phyloP scores from a whole-genome alignment of 2,329 filamentous ascomycete species.

The Fusarium multiceps region DNA sequence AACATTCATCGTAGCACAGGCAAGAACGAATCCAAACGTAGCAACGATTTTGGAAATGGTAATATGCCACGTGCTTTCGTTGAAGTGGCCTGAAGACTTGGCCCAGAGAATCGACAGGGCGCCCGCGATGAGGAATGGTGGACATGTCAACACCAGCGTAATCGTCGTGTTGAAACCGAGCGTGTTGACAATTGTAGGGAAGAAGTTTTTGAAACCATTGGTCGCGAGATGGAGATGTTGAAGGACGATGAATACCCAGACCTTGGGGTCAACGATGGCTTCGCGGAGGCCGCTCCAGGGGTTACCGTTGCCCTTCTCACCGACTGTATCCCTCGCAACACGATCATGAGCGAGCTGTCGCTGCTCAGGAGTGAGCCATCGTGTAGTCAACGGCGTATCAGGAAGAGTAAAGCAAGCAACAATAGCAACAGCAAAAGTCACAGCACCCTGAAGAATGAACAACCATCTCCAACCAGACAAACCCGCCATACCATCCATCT shows the following conservation, averaged over 20 bases:
- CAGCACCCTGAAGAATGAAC: conserved; percentile 47
- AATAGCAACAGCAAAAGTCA: conserved; percentile 47
- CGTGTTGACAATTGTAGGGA: conserved; percentile 55
- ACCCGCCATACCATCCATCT: conserved; percentile 44
- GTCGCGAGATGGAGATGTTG: conserved; percentile 39
- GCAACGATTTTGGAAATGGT: conserved; percentile 53
- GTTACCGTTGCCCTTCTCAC: conserved; percentile 31
- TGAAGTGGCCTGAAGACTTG: conserved; percentile 38
- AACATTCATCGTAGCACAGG: conserved; percentile 43
- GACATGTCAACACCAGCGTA: conserved; percentile 62
- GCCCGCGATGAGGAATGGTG: conserved; percentile 60
- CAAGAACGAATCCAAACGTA: conserved; percentile 45
- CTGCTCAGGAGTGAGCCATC: conserved; percentile 53
- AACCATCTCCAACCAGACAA: conserved; percentile 51
- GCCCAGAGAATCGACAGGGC: conserved; percentile 36
- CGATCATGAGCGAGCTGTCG: conserved; percentile 57
- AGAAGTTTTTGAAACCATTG: conserved; percentile 50
- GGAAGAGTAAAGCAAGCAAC: conserved; percentile 51
- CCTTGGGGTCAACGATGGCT: conserved; percentile 39
- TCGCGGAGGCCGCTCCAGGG: conserved; percentile 23
- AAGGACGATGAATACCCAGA: conserved; percentile 43
- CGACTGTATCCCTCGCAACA: conserved; percentile 46
- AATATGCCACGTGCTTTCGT: conserved; percentile 35
- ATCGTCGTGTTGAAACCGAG: conserved; percentile 60
- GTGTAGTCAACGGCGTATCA: conserved; percentile 54